phyloP scores from a whole-genome alignment of 1,284 basidiomycete genomes.

The Marasmius tenuissimus region DNA sequence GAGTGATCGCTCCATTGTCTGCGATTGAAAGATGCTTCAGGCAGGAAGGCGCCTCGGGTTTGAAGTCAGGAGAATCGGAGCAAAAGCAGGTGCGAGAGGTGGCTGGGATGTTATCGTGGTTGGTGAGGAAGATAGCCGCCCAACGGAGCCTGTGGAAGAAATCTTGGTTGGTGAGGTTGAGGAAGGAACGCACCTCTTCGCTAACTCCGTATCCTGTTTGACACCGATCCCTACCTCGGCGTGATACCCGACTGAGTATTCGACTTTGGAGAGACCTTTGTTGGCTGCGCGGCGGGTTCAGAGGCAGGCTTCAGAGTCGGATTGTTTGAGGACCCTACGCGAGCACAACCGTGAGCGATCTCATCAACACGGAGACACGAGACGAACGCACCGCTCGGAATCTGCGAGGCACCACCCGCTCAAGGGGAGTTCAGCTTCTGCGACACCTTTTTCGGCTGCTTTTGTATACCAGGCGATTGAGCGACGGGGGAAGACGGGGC shows the following conservation, averaged over 20 bases:
- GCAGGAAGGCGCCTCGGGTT: no score
- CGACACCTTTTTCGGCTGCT: slow-evolving; percentile 93
- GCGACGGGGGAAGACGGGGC: slow-evolving; percentile 89
- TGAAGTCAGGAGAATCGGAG: no score
- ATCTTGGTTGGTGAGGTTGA: no score
- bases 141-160: no score
- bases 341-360: no score
- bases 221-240: slow-evolving; percentile 98
- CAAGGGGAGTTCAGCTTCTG: slow-evolving; percentile 93
- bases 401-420: slow-evolving; percentile 98
- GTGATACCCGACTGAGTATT: slow-evolving; percentile 97
- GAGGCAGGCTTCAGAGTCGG: slow-evolving; percentile 95
- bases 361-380: background rate
- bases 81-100: no score
- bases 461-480: slow-evolving; percentile 99
- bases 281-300: slow-evolving; percentile 95
- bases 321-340: slow-evolving; percentile 82
- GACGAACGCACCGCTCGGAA: slow-evolving; percentile 65
- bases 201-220: slow-evolving; percentile 93
- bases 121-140: no score
- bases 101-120: no score
- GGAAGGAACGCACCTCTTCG: slow-evolving; percentile 97
- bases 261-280: slow-evolving; percentile 90
- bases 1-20: no score
- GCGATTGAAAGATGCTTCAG: no score